These are phyloP conservation scores for Cinchona pubescens DNA, from an alignment of 257 asterid genomes.

Conservation along the genomic window DNA sequence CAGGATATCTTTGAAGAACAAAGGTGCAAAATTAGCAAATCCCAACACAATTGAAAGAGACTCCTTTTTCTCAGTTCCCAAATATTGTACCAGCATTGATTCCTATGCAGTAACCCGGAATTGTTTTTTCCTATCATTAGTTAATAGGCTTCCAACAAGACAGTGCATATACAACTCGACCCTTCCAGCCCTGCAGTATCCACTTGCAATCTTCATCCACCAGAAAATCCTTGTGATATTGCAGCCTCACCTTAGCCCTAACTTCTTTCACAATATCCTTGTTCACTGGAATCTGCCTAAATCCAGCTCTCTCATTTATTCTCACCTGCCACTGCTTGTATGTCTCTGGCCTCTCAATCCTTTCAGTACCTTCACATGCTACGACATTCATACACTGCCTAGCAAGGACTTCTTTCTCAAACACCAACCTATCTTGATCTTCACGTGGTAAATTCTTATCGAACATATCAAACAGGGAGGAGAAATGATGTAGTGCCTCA, in stretches of 20 bases:
- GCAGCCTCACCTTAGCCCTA: slow-evolving; percentile 26
- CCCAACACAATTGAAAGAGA: background rate
- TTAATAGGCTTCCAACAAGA: slow-evolving; percentile 35
- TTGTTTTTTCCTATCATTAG: background rate
- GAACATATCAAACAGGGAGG: slow-evolving; percentile 38
- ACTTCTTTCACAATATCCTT: slow-evolving; percentile 26
- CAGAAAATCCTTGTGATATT: slow-evolving; percentile 33
- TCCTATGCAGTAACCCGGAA: background rate
- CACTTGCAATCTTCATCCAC: slow-evolving; percentile 34
- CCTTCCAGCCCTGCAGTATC: slow-evolving; percentile 47
- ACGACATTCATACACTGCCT: slow-evolving; percentile 30
- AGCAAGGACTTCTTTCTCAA: slow-evolving; percentile 32
- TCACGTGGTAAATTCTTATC: slow-evolving; percentile 26
- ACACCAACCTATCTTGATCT: slow-evolving; percentile 29
- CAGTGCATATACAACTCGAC: slow-evolving; percentile 34
- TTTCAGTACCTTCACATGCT: slow-evolving; percentile 39
- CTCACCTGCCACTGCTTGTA: slow-evolving; percentile 37
- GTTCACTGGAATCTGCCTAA: slow-evolving; percentile 29
- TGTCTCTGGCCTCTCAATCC: slow-evolving; percentile 40
- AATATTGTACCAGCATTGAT: background rate
- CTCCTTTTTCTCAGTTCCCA: background rate
- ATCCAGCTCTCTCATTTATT: slow-evolving; percentile 33
- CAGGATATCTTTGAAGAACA: too few relatives aligned
- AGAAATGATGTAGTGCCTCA: slow-evolving; percentile 31
- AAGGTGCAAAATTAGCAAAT: too few relatives aligned